Conservation (phyloP, 2,329 filamentous ascomycete species). For the Aspergillus carbonarius region DNA sequence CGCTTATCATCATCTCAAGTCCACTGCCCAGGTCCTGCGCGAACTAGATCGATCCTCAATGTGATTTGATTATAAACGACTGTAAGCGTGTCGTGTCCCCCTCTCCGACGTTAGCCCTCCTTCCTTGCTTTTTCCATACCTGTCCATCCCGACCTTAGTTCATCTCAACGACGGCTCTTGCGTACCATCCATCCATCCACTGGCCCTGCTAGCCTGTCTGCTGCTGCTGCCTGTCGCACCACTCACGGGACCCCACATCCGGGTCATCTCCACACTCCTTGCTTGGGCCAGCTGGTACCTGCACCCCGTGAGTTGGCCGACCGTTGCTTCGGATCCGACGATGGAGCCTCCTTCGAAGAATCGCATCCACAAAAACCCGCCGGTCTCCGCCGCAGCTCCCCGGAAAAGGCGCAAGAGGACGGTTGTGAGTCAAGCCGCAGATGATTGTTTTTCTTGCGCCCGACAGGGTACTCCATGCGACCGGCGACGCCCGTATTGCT, state of each 20-base stretch:
- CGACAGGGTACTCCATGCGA: slow-evolving; percentile 85
- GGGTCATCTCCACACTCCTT: slow-evolving; percentile 17
- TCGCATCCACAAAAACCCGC: slow-evolving; percentile 27
- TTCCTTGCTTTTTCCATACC: background rate
- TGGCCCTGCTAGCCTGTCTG: background rate
- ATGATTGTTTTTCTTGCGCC: slow-evolving; percentile 92
- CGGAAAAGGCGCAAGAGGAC: slow-evolving; percentile 80
- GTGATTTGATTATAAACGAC: slow-evolving; percentile 1
- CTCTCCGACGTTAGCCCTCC: slow-evolving; percentile 2
- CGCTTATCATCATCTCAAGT: slow-evolving; percentile 10
- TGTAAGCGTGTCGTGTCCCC: background rate
- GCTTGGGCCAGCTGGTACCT: background rate
- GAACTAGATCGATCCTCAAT: slow-evolving; percentile 1
- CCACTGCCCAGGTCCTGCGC: background rate
- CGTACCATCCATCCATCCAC: background rate
- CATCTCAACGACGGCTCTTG: background rate
- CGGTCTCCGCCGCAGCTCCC: slow-evolving; percentile 30
- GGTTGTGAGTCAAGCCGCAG: slow-evolving; percentile 80
- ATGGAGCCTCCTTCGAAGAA: slow-evolving; percentile 25
- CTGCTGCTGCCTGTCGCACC: background rate
- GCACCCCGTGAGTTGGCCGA: background rate
- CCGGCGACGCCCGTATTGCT: slow-evolving; percentile 88
- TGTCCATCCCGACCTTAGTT: background rate
- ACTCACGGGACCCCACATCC: slow-evolving; percentile 22
- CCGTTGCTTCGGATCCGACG: background rate